Percentiles rank a stretch among this genome's conserved stretches.
Evolutionary conservation across 306 rosid genomes (phyloP).

Genomic region (Quercus robur): DNA sequence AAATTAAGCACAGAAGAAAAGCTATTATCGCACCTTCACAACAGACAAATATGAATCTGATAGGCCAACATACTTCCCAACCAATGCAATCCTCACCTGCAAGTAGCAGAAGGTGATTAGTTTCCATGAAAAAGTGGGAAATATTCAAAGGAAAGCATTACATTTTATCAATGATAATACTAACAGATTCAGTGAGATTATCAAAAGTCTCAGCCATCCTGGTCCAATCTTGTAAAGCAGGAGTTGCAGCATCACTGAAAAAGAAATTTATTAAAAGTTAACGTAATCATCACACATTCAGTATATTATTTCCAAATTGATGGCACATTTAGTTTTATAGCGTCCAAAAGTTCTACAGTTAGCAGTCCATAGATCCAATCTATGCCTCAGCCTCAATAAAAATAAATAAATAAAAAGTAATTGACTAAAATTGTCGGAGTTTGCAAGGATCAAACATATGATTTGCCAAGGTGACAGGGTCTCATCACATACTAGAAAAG

Average conservation of each 20-base stretch:
- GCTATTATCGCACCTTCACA: slow-evolving; percentile 61
- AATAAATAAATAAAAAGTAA: not conserved
- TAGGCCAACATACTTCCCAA: slow-evolving; percentile 95
- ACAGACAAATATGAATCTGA: slow-evolving; percentile 97
- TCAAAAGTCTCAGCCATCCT: slow-evolving; percentile 91
- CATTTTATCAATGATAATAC: slow-evolving; percentile 32
- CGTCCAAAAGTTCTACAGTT: not conserved
- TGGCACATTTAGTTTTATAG: slow-evolving; percentile 1
- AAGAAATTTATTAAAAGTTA: slow-evolving; percentile 15
- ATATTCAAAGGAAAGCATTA: slow-evolving; percentile 13
- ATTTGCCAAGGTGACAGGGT: slow-evolving; percentile 13
- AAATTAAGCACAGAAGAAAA: slow-evolving; percentile 17
- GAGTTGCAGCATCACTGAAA: slow-evolving; percentile 66
- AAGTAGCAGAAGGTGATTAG: slow-evolving; percentile 23
- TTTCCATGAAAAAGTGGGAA: slow-evolving; percentile 9
- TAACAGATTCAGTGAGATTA: slow-evolving; percentile 72
- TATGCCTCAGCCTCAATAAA: not conserved
- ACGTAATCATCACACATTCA: slow-evolving; percentile 4
- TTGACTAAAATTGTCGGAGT: slow-evolving; percentile 6
- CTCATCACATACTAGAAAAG: not conserved
- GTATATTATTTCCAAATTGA: slow-evolving; percentile 4
- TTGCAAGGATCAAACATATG: not conserved
- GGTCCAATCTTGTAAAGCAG: slow-evolving; percentile 86
- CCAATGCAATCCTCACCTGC: slow-evolving; percentile 97
- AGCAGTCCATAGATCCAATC: not conserved